Base-by-base conservation (phyloP, 73 alveolate genomes). In the Paramecium pentaurelia region DNA sequence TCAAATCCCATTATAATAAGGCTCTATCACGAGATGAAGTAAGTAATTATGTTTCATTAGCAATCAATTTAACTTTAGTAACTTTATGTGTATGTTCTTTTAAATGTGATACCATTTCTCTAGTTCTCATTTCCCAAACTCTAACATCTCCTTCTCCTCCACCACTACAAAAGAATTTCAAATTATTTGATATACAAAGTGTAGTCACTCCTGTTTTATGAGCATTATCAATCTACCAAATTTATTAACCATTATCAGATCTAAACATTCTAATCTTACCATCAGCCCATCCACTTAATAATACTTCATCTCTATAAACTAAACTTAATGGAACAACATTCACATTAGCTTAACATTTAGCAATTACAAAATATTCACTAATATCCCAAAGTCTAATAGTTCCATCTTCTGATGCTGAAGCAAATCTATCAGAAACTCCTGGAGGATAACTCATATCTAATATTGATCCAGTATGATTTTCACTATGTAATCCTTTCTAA, bases 161-260 rank as follows among this genome's bases (percentile, higher is more conserved):
- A 16, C 99, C 99, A 68, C 98, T 95, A 73, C 97, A 93, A 37
- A 98, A 86, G 94, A 98, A 97, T 86, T 97, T 95, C 60, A 88
- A 88, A 84, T 97, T 97, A 77, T 95, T 89, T 71, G 97, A 92
- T 51, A 97, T 86, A 59, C 98, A 95, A 9, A 98, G 92, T 30
- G 99, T 93, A 1, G 99, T 93, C 20, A 98, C 99, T 54, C 99
- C 99, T 51, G 95, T 96, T 58, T 95, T 96, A 87, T 98, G 99
- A 32, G 99, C 99, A 89, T 98, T 97, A 93, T 98, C 99, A 58
- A 98, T 97, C 47, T 98, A 96, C 99, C 99, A 98, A 85, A 98
- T 93, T 34, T 92, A 95, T 83, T 96, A 96, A 42, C 99, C 98
- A 37, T 92, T 96, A 32, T 93, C 98, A 14, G 95, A 93, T 84